Evolutionary conservation across 257 asterid genomes (phyloP), one percentile per base, ranked within the genome.

Genomic region (Rhazya stricta): DNA sequence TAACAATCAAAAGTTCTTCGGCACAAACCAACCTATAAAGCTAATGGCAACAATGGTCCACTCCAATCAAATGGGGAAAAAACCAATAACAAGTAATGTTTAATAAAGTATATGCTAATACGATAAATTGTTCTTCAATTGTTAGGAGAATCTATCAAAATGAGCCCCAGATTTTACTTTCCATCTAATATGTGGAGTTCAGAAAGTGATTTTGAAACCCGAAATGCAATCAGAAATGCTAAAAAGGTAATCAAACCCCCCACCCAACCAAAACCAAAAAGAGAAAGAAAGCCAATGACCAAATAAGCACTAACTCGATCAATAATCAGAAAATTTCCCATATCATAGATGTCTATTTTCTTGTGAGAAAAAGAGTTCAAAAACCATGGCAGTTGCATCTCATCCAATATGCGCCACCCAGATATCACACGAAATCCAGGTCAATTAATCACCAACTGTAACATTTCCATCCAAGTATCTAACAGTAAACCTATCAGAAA

Each of bases 11-110:
- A 36, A 51, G 32, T 50, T 43, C 67, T 69, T 65, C 29, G 48
- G 56, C 42, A 48, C 70, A 36, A 68, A 36, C 46, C 25, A 74
- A 41, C 41, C 48, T 42, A 56, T 73, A 70, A 69, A 75, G 69
- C 43, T n/a, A 48, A 65, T 18, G 27, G 43, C 45, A 15, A 16
- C 21, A 61, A 61, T 12, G 9, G 23, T 18, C 10, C 68, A 27
- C 15, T 5, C 41, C 62, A 6, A 57, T 25, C 63, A 57, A 57
- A 2, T 10, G 63, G 67, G 9, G n/a, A 30, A 4, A 30, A 16
- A 61, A 15, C 3, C 1, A 21, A 60, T 39, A 60, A 30, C 29
- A 5, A 32, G 15, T 34, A 36, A 66, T 66, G 32, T 37, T 66
- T 65, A 12, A 6, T 36, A n/a, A 65, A 18, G 30, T 65, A 34